These are phyloP conservation scores for Epichloe gansuensis DNA, from an alignment of 2,329 filamentous ascomycete genomes.

Conservation along the genomic window DNA sequence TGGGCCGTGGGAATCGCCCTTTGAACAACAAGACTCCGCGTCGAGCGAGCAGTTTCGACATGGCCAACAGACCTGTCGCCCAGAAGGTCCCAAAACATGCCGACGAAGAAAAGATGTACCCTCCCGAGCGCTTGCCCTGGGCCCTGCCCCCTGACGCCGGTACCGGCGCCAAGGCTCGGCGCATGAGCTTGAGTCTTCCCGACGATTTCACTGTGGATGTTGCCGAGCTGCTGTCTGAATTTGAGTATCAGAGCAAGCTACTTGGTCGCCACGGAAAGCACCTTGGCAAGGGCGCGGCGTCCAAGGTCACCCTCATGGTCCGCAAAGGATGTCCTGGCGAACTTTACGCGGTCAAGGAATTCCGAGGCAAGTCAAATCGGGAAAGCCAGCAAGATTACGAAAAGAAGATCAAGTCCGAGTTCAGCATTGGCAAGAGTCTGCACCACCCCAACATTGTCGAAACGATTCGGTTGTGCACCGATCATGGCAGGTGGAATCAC, in stretches of 20 bases:
- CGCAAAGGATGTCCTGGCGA: conserved; percentile 52
- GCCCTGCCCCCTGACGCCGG: conserved; percentile 53
- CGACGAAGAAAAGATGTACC: conserved; percentile 17
- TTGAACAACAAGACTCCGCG: conserved; percentile 11
- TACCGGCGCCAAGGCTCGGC: conserved; percentile 65
- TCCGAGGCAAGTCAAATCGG: conserved; percentile 55
- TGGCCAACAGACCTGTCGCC: conserved; percentile 17
- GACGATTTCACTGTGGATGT: conserved; percentile 63
- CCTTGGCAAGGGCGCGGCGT: conserved; percentile 71
- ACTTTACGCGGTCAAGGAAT: conserved; percentile 78
- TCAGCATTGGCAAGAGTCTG: conserved; percentile 71
- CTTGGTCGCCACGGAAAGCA: conserved; percentile 61
- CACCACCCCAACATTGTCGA: conserved; percentile 81
- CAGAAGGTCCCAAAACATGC: conserved; percentile 8
- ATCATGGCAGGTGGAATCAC: conserved; percentile 70
- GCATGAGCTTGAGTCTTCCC: conserved; percentile 59
- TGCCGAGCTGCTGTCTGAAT: conserved; percentile 53
- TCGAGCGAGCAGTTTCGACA: conserved; percentile 39
- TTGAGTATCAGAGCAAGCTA: conserved; percentile 56
- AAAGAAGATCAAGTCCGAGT: conserved; percentile 86
- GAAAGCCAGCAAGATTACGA: conserved; percentile 66
- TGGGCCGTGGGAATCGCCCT: conserved; percentile 13
- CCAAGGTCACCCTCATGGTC: conserved; percentile 69
- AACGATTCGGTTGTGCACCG: conserved; percentile 61
- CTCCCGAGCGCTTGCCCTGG: conserved; percentile 38